A percentile compares a stretch with the other conserved stretches of the same genome.
Conservation (phyloP, 495 filamentous ascomycete genomes). For the Penicillium psychrofluorescens region DNA sequence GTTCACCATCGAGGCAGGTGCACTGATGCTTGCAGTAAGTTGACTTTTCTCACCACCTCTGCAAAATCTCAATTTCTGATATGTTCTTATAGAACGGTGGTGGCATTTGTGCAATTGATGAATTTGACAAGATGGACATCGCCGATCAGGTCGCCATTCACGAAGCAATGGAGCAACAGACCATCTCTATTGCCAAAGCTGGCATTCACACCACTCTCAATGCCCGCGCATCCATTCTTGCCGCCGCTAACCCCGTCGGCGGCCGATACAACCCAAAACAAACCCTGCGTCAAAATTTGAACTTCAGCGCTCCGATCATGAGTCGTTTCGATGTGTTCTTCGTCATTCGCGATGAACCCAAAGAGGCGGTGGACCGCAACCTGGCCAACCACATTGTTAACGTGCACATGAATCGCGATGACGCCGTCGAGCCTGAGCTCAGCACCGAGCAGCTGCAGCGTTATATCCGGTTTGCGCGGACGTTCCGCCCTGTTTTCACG, state of each 20-base stretch:
- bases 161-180: conserved; percentile 99
- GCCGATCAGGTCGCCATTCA: conserved; percentile 97
- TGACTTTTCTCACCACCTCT: conserved; percentile 11
- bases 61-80: conserved; percentile 1
- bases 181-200: conserved; percentile 97
- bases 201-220: conserved; percentile 98
- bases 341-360: conserved; percentile 94
- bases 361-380: conserved; percentile 82
- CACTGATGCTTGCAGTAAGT: conserved; percentile 88
- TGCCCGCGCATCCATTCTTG: conserved; percentile 88
- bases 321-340: conserved; percentile 98
- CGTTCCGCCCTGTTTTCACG: conserved; percentile 89
- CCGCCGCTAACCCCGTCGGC: conserved; percentile 92
- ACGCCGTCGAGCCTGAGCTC: conserved; percentile 83
- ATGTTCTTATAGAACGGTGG: conserved; percentile 30
- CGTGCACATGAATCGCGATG: conserved; percentile 87
- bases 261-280: conserved; percentile 95
- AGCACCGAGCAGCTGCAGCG: conserved; percentile 95
- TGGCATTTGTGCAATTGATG: conserved; percentile 96
- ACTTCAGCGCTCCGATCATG: conserved; percentile 99
- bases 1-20: conserved; percentile 97
- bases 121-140: conserved; percentile 99
- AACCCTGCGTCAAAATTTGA: conserved; percentile 88
- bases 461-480: conserved; percentile 93
- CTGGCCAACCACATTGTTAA: conserved; percentile 91